These are phyloP conservation scores for Symbiodinium pilosum DNA, from an alignment of 73 alveolate species.

Conservation along the genomic window DNA sequence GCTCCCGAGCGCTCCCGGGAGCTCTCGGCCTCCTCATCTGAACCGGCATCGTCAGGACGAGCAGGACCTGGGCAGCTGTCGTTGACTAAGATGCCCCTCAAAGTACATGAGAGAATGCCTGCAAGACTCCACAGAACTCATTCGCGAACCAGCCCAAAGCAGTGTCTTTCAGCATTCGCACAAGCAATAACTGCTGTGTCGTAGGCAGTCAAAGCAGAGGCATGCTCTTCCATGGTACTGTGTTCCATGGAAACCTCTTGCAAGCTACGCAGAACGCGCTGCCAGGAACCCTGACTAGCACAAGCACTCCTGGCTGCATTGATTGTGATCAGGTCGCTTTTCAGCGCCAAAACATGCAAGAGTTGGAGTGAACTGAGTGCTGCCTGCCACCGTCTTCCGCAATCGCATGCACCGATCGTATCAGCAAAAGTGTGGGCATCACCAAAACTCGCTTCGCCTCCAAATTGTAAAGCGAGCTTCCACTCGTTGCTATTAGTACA, in stretches of 20 bases:
- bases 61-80: slow-evolving; percentile 30
- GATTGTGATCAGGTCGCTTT: slow-evolving; percentile 15
- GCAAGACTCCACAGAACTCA: no score
- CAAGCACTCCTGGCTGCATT: slow-evolving; percentile 49
- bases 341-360: background rate
- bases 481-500: background rate
- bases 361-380: background rate
- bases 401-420: background rate
- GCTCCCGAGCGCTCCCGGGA: no score
- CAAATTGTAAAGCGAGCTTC: background rate
- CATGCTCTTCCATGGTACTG: no score
- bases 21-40: slow-evolving; percentile 79
- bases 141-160: no score
- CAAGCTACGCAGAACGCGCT: background rate
- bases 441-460: background rate
- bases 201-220: slow-evolving; percentile 22
- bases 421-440: slow-evolving; percentile 38
- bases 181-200: slow-evolving; percentile 17
- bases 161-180: background rate
- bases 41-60: slow-evolving; percentile 91
- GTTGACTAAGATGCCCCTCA: background rate
- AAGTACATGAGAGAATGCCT: no score
- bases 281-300: slow-evolving; percentile 35
- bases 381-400: background rate
- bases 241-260: background rate